These are phyloP conservation scores for Eragrostis curvula DNA, from an alignment of 176 grass and related monocot species.

Conservation along the genomic window DNA sequence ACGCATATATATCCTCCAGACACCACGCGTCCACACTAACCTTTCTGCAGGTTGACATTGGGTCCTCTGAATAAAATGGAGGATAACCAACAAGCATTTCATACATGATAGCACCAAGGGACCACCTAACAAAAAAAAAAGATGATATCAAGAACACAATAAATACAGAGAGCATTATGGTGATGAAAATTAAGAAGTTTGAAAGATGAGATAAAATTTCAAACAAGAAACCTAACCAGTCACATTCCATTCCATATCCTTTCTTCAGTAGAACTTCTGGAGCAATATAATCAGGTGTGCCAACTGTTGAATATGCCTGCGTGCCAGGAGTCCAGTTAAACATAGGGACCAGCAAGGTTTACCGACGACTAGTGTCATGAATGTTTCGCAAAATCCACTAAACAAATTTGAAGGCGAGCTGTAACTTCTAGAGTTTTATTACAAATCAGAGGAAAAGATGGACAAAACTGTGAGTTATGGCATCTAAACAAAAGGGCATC, in stretches of 20 bases:
- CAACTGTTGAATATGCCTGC: constrained; percentile 97
- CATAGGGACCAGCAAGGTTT: constrained; percentile 17
- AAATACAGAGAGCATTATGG: constrained; percentile 30
- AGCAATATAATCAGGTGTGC: constrained; percentile 99
- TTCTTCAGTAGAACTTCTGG: constrained; percentile 98
- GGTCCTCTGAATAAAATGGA: constrained; percentile 99
- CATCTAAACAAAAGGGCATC: background rate
- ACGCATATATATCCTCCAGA: constrained; percentile 6
- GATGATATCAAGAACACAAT: constrained; percentile 56
- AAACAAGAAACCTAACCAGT: constrained; percentile 76
- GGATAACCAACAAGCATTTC: constrained; percentile 99
- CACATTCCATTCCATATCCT: constrained; percentile 99
- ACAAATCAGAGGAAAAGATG: background rate
- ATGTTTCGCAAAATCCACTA: constrained; percentile 34
- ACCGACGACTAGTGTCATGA: constrained; percentile 3
- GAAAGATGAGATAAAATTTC: constrained; percentile 21
- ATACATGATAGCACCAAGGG: constrained; percentile 99
- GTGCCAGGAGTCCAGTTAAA: constrained; percentile 31
- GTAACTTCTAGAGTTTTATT: constrained; percentile 3
- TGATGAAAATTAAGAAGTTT: constrained; percentile 16
- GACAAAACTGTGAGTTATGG: background rate
- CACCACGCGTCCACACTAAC: constrained; percentile 32
- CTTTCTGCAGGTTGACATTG: constrained; percentile 98
- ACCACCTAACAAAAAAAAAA: constrained; percentile 74
- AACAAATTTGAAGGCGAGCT: background rate